Conservation (phyloP, 768 basidiomycete genomes). For the Phlebiopsis gigantea region DNA sequence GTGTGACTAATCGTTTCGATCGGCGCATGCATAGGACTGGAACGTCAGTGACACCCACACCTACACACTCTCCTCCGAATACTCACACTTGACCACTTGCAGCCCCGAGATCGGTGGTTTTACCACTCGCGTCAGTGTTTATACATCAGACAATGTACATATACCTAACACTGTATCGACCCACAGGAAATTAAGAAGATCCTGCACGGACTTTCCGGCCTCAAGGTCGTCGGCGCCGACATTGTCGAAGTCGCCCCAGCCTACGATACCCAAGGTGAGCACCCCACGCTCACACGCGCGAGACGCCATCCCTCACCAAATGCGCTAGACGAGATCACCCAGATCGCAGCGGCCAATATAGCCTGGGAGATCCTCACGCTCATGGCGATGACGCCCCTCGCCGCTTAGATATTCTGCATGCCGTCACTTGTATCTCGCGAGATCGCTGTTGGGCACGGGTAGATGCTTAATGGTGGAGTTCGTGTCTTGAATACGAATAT, state of each 20-base stretch:
- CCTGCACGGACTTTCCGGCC: slow-evolving; percentile 28
- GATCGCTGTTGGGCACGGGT: too few relatives aligned
- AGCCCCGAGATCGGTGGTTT: slow-evolving; percentile 30
- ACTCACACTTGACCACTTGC: not conserved
- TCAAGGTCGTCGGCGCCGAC: slow-evolving; percentile 34
- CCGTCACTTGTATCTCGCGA: not conserved
- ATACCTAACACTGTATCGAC: not conserved
- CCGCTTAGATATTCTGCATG: slow-evolving; percentile 1
- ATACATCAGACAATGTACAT: not conserved
- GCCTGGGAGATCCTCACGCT: slow-evolving; percentile 27
- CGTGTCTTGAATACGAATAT: not conserved
- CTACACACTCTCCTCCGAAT: not conserved
- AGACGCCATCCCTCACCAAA: not conserved
- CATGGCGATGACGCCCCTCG: slow-evolving; percentile 29
- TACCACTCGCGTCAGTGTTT: slow-evolving; percentile 23
- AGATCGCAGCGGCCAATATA: slow-evolving; percentile 29
- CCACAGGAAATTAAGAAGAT: slow-evolving; percentile 31
- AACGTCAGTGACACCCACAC: slow-evolving; percentile 16
- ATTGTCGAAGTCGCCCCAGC: slow-evolving; percentile 27
- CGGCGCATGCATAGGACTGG: slow-evolving; percentile 19
- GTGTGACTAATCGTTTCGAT: not conserved
- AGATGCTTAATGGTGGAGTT: not conserved
- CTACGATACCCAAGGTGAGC: slow-evolving; percentile 24
- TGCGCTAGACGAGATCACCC: slow-evolving; percentile 26
- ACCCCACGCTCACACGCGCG: not conserved